These are phyloP conservation scores for Przewalskia tangutica DNA, from an alignment of 257 asterid genomes.

Conservation along the genomic window DNA sequence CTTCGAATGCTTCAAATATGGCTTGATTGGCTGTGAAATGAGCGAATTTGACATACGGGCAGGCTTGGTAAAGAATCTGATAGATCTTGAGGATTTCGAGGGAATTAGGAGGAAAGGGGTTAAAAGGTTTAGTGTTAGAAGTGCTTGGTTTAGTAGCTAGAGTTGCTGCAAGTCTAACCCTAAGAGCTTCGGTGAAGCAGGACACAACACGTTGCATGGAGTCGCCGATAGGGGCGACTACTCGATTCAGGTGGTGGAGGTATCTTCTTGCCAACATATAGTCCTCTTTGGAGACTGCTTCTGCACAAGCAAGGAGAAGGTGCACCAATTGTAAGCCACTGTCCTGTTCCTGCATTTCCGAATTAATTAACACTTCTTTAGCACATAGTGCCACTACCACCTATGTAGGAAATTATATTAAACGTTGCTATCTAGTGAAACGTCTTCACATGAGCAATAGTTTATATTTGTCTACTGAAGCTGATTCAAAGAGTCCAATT, in stretches of 20 bases:
- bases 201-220: constrained; percentile 88
- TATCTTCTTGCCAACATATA: constrained; percentile 71
- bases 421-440: background rate
- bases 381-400: background rate
- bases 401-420: background rate
- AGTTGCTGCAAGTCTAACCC: constrained; percentile 54
- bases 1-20: constrained; percentile 71
- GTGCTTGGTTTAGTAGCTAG: constrained; percentile 48
- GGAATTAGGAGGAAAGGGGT: constrained; percentile 61
- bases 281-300: constrained; percentile 77
- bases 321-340: constrained; percentile 78
- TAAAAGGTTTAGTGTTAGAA: constrained; percentile 35
- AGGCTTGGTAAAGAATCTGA: constrained; percentile 81
- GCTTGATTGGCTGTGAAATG: constrained; percentile 90
- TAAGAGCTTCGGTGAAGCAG: constrained; percentile 67
- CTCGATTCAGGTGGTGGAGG: constrained; percentile 60
- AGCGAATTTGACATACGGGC: constrained; percentile 78
- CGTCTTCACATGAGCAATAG: background rate
- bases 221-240: constrained; percentile 62
- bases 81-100: constrained; percentile 73
- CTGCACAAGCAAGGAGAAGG: constrained; percentile 74
- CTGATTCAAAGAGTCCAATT: background rate
- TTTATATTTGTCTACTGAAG: background rate
- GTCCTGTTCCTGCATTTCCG: constrained; percentile 42
- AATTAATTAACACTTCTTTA: background rate